A percentile compares a stretch with the other conserved stretches of the same genome.
These are phyloP conservation scores for Pseudocercospora macadamiae DNA, from an alignment of 2,329 filamentous ascomycete species.

Conservation along the genomic window DNA sequence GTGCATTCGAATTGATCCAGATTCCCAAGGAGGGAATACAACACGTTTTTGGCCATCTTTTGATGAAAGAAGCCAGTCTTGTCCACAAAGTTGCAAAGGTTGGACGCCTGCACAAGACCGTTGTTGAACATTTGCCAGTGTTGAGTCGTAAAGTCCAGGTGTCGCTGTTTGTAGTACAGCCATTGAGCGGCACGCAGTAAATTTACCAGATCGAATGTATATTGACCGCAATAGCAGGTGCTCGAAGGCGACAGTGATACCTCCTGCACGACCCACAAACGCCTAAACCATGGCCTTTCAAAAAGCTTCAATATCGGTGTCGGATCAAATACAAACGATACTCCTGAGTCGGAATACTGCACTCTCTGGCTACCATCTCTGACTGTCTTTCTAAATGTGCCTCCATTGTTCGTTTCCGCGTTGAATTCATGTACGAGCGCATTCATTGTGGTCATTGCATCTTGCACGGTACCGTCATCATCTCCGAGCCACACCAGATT, in stretches of 20 bases:
- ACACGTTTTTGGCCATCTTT: too few relatives aligned
- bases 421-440: not conserved
- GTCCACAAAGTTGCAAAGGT: not conserved
- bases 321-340: not conserved
- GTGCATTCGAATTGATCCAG: constrained; percentile 1
- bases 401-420: not conserved
- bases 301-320: not conserved
- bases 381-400: not conserved
- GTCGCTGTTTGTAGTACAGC: not conserved
- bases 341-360: too few relatives aligned
- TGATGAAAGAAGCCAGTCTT: not conserved
- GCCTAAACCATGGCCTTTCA: constrained; percentile 9
- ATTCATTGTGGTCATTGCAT: not conserved
- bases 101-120: too few relatives aligned
- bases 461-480: not conserved
- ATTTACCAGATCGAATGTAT: not conserved
- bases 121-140: too few relatives aligned
- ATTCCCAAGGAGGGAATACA: not conserved
- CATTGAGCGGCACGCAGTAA: not conserved
- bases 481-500: constrained; percentile 10
- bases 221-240: not conserved
- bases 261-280: constrained; percentile 16
- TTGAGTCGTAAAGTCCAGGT: too few relatives aligned
- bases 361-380: not conserved
- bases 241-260: constrained; percentile 1